phyloP scores from a whole-genome alignment of 495 filamentous ascomycete species.

The Daldinia concentrica region DNA sequence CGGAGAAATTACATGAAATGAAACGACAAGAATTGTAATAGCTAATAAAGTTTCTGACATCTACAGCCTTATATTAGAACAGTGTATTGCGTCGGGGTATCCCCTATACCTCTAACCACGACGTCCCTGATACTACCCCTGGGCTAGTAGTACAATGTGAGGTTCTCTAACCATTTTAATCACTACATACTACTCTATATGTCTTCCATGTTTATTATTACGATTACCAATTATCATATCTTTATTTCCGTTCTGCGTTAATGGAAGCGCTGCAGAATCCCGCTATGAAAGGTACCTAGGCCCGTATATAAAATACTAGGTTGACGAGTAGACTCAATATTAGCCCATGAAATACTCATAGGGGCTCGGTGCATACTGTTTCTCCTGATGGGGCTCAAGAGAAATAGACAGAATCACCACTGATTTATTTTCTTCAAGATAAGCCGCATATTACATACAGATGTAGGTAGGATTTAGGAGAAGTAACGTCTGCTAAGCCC shows the following conservation, averaged over 20 bases:
- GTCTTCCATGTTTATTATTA: neutral
- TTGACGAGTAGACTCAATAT: neutral
- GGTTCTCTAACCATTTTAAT: neutral
- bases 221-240: neutral
- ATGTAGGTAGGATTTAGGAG: neutral
- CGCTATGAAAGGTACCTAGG: neutral
- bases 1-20: neutral
- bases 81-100: neutral
- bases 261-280: neutral
- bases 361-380: neutral
- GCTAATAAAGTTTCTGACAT: neutral
- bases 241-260: neutral
- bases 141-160: neutral
- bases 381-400: neutral
- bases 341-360: neutral
- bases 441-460: neutral
- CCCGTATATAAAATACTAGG: neutral
- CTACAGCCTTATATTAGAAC: neutral
- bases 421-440: neutral
- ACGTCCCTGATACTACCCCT: neutral
- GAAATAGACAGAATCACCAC: neutral
- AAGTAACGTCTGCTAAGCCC: neutral
- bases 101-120: neutral
- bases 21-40: neutral
- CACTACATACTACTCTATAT: neutral